phyloP scores from a whole-genome alignment of 2,329 filamentous ascomycete species.

The Penicillium paneum region DNA sequence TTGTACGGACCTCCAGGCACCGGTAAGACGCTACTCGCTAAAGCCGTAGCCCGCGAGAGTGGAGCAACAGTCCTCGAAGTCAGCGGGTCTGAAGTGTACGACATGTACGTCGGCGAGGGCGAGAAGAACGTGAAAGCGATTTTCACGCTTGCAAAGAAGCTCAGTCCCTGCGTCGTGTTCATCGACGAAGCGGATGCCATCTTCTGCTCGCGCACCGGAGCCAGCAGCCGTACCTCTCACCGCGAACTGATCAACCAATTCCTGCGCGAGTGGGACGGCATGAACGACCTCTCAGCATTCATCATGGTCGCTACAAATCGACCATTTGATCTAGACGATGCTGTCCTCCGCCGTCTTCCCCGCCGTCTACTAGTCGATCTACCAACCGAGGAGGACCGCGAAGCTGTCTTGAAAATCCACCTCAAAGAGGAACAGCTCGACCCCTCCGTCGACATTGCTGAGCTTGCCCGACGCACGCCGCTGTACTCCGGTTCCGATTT shows the following conservation, averaged over 20 bases:
- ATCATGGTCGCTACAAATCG: conserved; percentile 98
- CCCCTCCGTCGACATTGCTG: conserved; percentile 40
- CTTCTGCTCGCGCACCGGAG: conserved; percentile 68
- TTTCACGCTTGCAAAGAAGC: conserved; percentile 85
- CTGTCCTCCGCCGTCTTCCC: conserved; percentile 51
- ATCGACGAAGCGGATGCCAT: conserved; percentile 96
- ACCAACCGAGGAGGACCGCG: conserved; percentile 45
- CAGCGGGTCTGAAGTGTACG: conserved; percentile 84
- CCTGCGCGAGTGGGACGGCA: conserved; percentile 92
- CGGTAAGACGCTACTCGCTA: conserved; percentile 62
- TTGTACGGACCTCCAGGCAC: conserved; percentile 78
- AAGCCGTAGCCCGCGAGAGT: conserved; percentile 62
- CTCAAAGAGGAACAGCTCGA: conserved; percentile 48
- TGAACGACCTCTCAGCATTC: conserved; percentile 79
- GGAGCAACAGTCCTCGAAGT: conserved; percentile 75
- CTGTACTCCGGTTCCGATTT: conserved; percentile 54
- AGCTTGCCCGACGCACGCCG: conserved; percentile 46
- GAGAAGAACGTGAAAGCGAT: conserved; percentile 95
- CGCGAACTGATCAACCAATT: conserved; percentile 96
- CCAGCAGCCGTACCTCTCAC: conserved; percentile 65
- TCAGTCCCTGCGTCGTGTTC: conserved; percentile 90
- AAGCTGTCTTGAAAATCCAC: conserved; percentile 49
- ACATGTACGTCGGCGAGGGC: conserved; percentile 93
- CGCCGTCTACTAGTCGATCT: conserved; percentile 50
- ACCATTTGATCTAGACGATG: conserved; percentile 82